A percentile compares a stretch with the other conserved stretches of the same genome.
Evolutionary conservation across 202 grass and related monocot genomes (phyloP).

Genomic region (Alloteropsis angusta): DNA sequence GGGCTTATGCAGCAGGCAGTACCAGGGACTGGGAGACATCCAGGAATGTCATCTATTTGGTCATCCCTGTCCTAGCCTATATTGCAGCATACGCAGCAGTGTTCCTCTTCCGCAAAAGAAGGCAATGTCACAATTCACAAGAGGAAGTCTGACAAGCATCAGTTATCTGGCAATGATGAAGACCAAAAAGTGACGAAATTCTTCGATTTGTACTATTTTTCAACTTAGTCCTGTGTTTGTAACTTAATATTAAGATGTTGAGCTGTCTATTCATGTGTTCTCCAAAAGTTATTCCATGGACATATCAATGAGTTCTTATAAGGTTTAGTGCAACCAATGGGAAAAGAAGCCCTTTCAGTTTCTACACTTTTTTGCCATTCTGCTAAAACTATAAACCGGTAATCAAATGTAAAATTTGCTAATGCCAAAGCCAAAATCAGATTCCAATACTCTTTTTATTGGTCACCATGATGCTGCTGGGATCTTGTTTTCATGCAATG

Average conservation of each 20-base stretch:
- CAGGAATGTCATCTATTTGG: slow-evolving; percentile 2
- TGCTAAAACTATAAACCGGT: neutral
- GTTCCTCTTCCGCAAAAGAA: neutral
- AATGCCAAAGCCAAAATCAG: neutral
- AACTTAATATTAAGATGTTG: neutral
- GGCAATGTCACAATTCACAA: neutral
- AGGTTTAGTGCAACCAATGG: neutral
- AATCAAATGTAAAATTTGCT: neutral
- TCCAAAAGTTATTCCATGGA: neutral
- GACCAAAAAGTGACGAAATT: neutral
- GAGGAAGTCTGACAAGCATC: neutral
- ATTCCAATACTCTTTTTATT: neutral
- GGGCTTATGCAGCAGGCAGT: slow-evolving; percentile 27
- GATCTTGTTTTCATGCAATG: neutral
- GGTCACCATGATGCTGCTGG: neutral
- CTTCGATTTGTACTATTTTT: neutral
- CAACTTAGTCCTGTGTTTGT: neutral
- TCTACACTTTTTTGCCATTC: too few relatives aligned
- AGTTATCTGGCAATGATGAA: neutral
- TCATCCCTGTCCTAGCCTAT: slow-evolving; percentile 11
- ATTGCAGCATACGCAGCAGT: neutral
- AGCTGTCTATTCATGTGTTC: neutral
- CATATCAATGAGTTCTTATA: neutral
- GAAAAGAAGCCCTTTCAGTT: too few relatives aligned
- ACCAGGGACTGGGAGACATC: slow-evolving; percentile 10